Evolutionary conservation across 495 filamentous ascomycete species (phyloP), one percentile per base, ranked within the genome.

Genomic region (Hypoxylon crocopeplum): DNA sequence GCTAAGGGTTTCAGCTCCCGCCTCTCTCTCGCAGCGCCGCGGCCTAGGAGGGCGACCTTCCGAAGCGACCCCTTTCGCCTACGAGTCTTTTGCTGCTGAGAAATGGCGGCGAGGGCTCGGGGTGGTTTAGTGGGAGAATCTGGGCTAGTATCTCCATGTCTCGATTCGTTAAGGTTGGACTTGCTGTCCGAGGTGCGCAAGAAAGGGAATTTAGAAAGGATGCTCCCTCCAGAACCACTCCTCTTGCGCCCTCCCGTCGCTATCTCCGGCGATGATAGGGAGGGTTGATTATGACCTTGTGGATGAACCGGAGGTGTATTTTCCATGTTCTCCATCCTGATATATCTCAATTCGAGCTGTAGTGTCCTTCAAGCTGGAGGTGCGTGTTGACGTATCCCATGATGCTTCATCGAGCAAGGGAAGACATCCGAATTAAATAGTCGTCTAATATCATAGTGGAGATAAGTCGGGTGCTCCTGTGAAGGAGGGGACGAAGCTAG

Each of bases 21-120:
- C 53, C 75, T 84, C 68, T 84, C 85, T 46, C 84, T 75, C 56
- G 84, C 78, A 3, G 79, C 83, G 33, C 88, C 83, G 38, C 88
- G 84, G 4, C 89, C 89, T 6, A 93, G 77, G 7, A 93, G 73
- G 19, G 90, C 91, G 2, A 90, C 89, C 62, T 93, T 94, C 34
- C 90, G 79, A 49, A 93, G 72, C 4, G 90, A 93, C 5, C 90
- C 88, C 58, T 88, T 86, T 36, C 93, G 86, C 51, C 86, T 85
- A 19, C 92, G 82, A 7, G 86, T 88, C 66, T 88, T 88, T 40
- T 84, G 82, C 54, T 89, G 85, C 56, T 88, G 83, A 11, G 84
- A 78, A 61, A 84, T 74, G 64, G 71, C 60, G 16, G 73, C 75
- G 55, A 76, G 74, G 34, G 72, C 72, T 36, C 68, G 70, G 16